Evolutionary conservation across 129 eudicot genomes (phyloP).

Genomic region (Erigeron canadensis): DNA sequence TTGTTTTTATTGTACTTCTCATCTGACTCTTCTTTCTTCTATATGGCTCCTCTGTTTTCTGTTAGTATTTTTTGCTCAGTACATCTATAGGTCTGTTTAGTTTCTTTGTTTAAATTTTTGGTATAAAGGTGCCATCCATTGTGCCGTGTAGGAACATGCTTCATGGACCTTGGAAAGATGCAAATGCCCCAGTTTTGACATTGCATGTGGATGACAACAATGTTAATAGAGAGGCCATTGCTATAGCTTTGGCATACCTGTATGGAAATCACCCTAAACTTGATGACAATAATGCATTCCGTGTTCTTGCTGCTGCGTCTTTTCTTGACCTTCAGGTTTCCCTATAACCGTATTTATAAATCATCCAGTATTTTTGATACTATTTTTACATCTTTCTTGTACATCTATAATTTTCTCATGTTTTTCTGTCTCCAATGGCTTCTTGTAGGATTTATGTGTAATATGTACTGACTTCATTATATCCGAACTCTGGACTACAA

Average conservation of each 20-base stretch:
- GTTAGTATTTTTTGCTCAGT: too few relatives aligned
- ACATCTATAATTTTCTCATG: neutral
- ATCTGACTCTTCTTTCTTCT: too few relatives aligned
- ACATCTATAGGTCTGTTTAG: too few relatives aligned
- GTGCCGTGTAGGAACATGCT: conserved; percentile 84
- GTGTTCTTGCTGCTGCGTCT: conserved; percentile 99
- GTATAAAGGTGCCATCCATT: neutral
- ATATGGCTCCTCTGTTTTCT: too few relatives aligned
- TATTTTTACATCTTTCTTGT: neutral
- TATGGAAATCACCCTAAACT: conserved; percentile 97
- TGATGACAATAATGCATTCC: conserved; percentile 87
- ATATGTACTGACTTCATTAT: conserved; percentile 98
- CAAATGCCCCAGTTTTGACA: conserved; percentile 72
- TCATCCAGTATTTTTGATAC: neutral
- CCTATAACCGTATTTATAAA: neutral
- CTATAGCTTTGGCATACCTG: conserved; percentile 81
- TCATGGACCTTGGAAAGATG: conserved; percentile 95
- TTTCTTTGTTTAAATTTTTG: too few relatives aligned
- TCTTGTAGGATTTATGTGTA: conserved; percentile 85
- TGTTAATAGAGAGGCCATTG: conserved; percentile 90
- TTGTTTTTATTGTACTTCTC: too few relatives aligned
- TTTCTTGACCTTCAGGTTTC: conserved; percentile 98
- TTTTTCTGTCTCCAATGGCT: conserved; percentile 8
- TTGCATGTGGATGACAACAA: conserved; percentile 86
- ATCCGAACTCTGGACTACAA: conserved; percentile 95